These are phyloP conservation scores for Vigna angularis DNA, from an alignment of 306 rosid genomes.

Conservation along the genomic window DNA sequence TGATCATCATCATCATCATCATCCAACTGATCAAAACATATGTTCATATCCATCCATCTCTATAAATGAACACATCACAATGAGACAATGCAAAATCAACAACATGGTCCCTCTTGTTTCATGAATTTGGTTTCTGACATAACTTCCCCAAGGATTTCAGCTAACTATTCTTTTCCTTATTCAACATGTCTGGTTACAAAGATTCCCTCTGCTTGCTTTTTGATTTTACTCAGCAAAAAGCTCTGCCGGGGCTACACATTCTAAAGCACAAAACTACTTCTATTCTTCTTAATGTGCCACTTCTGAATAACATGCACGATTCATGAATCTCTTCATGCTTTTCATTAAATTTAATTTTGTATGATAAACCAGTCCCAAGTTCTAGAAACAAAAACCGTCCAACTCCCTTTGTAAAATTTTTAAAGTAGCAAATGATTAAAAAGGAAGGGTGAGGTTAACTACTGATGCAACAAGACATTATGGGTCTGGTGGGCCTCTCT, in stretches of 20 bases:
- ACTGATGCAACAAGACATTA: conserved; percentile 66
- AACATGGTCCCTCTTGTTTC: conserved; percentile 25
- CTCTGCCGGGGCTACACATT: conserved; percentile 23
- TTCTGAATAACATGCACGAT: conserved; percentile 46
- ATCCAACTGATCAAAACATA: conserved; percentile 53
- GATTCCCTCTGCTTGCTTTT: conserved; percentile 47
- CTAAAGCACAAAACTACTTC: conserved; percentile 18
- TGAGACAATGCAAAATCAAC: conserved; percentile 52
- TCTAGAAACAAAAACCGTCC: conserved; percentile 49
- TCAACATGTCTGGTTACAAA: conserved; percentile 34
- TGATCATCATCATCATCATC: conserved; percentile 38
- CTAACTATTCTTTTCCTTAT: conserved; percentile 20
- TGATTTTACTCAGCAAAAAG: conserved; percentile 31
- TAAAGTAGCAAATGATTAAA: conserved; percentile 63
- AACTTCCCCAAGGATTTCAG: conserved; percentile 28
- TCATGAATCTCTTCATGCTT: conserved; percentile 55
- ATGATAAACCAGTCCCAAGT: conserved; percentile 35
- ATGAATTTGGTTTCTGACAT: conserved; percentile 31
- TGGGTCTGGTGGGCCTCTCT: conserved; percentile 72
- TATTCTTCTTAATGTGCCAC: background rate
- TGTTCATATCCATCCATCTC: conserved; percentile 49
- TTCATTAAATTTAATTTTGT: conserved; percentile 38
- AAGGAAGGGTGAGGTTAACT: conserved; percentile 62
- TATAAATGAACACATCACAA: conserved; percentile 41
- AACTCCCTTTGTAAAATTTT: conserved; percentile 46